Base-by-base conservation (phyloP, 495 filamentous ascomycete genomes). In the Podospora sp. region DNA sequence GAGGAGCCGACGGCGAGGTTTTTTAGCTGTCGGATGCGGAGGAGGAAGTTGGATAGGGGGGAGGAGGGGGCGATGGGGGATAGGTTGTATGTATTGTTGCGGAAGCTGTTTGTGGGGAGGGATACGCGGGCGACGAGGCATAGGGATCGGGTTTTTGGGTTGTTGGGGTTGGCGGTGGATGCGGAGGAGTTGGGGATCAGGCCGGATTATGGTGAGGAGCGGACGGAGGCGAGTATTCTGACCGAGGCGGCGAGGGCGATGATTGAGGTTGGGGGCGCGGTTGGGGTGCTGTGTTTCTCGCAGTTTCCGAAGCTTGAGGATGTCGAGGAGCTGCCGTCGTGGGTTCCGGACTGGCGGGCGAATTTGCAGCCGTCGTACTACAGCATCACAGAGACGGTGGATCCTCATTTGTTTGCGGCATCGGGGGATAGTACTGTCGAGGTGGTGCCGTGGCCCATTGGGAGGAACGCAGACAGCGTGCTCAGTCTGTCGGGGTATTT, bases 261-360 rank as follows among this genome's bases (percentile, higher is more conserved):
- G 63, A 63, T 71, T 18, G 21, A 60, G 11, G 65, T 55, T 26
- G 24, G 49, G 4, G 18, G 62, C 0, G 12, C 20, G 16, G 26
- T 63, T 1, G 63, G 59, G 16, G 25, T 59, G 14, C 62, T 66
- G 14, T 62, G 33, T n/a, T 65, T 53, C 22, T 61, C 66, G 29
- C 51, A 65, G 21, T 65, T 59, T 0, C 69, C 66, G 21, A 71
- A 66, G 56, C 4, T 46, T 2, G n/a, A 22, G 25, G 36, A 25
- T 1, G 21, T 26, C 20, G 20, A 12, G 20, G 24, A 24, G 7
- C 7, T 63, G 26, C 67, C 67, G 52, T 66, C 66, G 7, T 71
- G 69, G 66, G 69, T 71, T 8, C 66, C 69, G 7, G 69, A 71
- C 14, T 69, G 67, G 63, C 18, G 40, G 9, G 2, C 8, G 16